A percentile compares a stretch with the other conserved stretches of the same genome.
phyloP scores from a whole-genome alignment of 257 asterid species.

The Solanum habrochaites region DNA sequence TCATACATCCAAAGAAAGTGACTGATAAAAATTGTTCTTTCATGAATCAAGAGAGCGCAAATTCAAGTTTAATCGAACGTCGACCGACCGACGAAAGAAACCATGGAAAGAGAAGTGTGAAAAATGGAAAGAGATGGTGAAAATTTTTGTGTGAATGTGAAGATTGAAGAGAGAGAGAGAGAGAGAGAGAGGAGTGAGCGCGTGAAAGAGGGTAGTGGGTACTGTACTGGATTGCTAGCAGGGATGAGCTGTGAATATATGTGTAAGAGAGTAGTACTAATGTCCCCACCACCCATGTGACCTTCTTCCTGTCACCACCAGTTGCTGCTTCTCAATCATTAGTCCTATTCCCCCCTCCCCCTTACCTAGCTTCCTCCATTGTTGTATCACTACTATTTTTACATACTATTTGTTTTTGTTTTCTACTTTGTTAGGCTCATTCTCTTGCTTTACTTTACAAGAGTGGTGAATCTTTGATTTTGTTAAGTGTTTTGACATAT shows the following conservation, averaged over 20 bases:
- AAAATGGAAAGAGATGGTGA: background rate
- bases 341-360: background rate
- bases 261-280: constrained; percentile 14
- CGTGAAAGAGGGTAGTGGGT: background rate
- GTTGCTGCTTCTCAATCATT: constrained; percentile 90
- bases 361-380: background rate
- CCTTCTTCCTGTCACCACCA: constrained; percentile 92
- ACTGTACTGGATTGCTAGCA: background rate
- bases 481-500: background rate
- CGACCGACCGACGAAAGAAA: too few species aligned
- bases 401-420: background rate
- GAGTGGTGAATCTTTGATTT: background rate
- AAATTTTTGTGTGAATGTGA: background rate
- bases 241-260: constrained; percentile 15
- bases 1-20: too few species aligned
- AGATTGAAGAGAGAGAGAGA: background rate
- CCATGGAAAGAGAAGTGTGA: background rate
- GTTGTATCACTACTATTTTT: background rate
- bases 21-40: too few species aligned
- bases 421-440: background rate
- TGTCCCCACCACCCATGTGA: constrained; percentile 98
- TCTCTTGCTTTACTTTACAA: background rate
- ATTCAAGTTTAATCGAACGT: too few species aligned
- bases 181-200: background rate
- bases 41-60: too few species aligned